phyloP scores from a whole-genome alignment of 257 asterid genomes.

The Solanum infundibuliforme region DNA sequence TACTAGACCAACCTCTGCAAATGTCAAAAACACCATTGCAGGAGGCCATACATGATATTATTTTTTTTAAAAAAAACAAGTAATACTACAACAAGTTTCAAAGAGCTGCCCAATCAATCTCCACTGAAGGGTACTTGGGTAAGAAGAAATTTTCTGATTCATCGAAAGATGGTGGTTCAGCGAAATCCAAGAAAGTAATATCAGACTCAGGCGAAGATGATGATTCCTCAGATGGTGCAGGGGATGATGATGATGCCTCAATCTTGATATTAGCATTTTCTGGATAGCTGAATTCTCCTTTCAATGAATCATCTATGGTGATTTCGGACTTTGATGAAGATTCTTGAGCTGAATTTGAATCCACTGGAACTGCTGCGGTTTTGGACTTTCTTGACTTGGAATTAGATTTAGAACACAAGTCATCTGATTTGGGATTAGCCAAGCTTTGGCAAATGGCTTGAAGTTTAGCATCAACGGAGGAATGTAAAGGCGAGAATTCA shows the following conservation, averaged over 20 bases:
- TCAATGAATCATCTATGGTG: constrained; percentile 4
- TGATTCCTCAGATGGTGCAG: constrained; percentile 19
- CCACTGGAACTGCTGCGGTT: not conserved
- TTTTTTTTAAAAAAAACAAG: not conserved
- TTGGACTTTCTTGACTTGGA: not conserved
- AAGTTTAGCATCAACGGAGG: constrained; percentile 79
- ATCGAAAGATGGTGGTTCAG: constrained; percentile 33
- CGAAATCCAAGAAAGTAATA: constrained; percentile 26
- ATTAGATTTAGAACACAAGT: not conserved
- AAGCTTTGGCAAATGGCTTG: constrained; percentile 56
- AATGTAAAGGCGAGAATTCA: constrained; percentile 49
- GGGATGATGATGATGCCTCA: constrained; percentile 26
- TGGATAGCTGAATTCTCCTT: not conserved
- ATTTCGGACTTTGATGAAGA: constrained; percentile 5
- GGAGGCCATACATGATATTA: constrained; percentile 18
- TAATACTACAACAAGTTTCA: not conserved
- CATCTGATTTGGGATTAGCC: constrained; percentile 11
- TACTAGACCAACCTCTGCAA: constrained; percentile 36
- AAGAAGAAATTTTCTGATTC: constrained; percentile 30
- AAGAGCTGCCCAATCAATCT: constrained; percentile 89
- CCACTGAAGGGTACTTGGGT: constrained; percentile 74
- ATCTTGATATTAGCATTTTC: constrained; percentile 26
- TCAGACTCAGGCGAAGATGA: constrained; percentile 48
- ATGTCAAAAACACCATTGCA: constrained; percentile 81
- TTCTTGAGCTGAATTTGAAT: not conserved